These are phyloP conservation scores for Rostrohypoxylon terebratum DNA, from an alignment of 495 filamentous ascomycete species.

Conservation along the genomic window DNA sequence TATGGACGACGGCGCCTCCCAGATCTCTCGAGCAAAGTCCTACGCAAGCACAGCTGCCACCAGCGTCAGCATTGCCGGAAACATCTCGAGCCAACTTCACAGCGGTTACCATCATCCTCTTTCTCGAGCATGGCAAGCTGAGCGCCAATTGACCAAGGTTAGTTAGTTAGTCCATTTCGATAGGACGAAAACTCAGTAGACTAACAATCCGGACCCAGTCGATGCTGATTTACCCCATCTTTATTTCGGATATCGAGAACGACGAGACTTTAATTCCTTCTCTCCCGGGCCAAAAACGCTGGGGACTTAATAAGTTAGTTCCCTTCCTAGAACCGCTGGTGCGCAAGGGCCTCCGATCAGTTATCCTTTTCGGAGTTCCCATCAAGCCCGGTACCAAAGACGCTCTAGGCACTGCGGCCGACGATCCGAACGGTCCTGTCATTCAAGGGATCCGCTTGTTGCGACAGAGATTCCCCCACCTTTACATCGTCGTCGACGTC, in stretches of 20 bases:
- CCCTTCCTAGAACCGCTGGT: constrained; percentile 88
- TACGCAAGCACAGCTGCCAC: constrained; percentile 92
- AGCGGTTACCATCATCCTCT: constrained; percentile 94
- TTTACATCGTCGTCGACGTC: constrained; percentile 92
- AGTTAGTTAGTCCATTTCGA: constrained; percentile 52
- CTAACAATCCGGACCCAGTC: constrained; percentile 66
- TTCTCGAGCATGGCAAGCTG: constrained; percentile 92
- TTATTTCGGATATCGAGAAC: constrained; percentile 92
- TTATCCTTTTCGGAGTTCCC: constrained; percentile 96
- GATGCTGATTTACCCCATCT: constrained; percentile 97
- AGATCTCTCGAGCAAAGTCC: constrained; percentile 78
- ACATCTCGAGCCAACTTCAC: constrained; percentile 95
- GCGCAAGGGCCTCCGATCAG: constrained; percentile 86
- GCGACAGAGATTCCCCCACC: constrained; percentile 81
- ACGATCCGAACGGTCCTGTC: constrained; percentile 92
- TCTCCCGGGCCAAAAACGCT: constrained; percentile 86
- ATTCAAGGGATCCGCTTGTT: constrained; percentile 85
- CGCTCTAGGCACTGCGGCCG: constrained; percentile 90
- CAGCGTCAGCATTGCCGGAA: constrained; percentile 89
- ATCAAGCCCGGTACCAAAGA: constrained; percentile 84
- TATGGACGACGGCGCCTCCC: constrained; percentile 67
- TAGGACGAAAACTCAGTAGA: constrained; percentile 26
- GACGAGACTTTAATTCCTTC: constrained; percentile 92
- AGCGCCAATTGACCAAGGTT: constrained; percentile 96
- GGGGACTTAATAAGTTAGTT: constrained; percentile 85